A percentile compares a stretch with the other conserved stretches of the same genome.
Evolutionary conservation across 2,329 filamentous ascomycete species (phyloP).

Genomic region (Thermothelomyces thermophilus): DNA sequence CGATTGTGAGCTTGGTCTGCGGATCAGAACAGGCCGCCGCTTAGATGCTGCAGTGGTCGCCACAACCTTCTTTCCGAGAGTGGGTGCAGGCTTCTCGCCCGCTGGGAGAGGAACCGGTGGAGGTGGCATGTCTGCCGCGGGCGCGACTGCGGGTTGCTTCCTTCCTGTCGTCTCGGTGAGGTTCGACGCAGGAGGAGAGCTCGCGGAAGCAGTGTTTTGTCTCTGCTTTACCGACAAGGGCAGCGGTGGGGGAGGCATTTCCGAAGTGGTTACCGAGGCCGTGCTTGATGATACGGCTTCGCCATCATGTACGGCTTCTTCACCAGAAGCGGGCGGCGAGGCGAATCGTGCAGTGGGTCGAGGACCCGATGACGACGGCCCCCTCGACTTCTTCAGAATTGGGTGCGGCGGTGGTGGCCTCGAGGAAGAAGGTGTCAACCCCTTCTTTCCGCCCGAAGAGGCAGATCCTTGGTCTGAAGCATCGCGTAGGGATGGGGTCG

Average conservation of each 20-base stretch:
- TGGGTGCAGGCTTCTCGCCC: conserved; percentile 27
- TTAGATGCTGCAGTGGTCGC: conserved; percentile 39
- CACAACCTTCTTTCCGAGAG: conserved; percentile 34
- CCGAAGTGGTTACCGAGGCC: conserved; percentile 24
- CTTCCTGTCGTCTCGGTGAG: conserved; percentile 18
- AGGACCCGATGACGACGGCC: conserved; percentile 46
- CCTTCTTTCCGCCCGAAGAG: conserved; percentile 10
- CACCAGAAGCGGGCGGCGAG: conserved; percentile 45
- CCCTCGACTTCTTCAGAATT: conserved; percentile 54
- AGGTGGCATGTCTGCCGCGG: conserved; percentile 28
- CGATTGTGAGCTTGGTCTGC: conserved; percentile 43
- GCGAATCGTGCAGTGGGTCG: conserved; percentile 57
- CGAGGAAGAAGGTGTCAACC: conserved; percentile 35
- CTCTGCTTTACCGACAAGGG: conserved; percentile 22
- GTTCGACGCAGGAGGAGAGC: conserved; percentile 21
- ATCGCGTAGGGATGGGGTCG: conserved; percentile 1
- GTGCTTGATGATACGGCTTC: conserved; percentile 39
- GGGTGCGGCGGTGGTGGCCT: conserved; percentile 47
- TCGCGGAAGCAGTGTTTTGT: conserved; percentile 7
- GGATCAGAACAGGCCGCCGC: conserved; percentile 40
- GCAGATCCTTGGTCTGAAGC: not conserved
- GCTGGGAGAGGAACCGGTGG: conserved; percentile 24
- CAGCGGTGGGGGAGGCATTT: conserved; percentile 15
- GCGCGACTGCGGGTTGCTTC: conserved; percentile 30
- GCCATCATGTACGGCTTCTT: conserved; percentile 33